These are phyloP conservation scores for Lagenidium giganteum DNA, from an alignment of 352 stramenopile genomes.

Conservation along the genomic window DNA sequence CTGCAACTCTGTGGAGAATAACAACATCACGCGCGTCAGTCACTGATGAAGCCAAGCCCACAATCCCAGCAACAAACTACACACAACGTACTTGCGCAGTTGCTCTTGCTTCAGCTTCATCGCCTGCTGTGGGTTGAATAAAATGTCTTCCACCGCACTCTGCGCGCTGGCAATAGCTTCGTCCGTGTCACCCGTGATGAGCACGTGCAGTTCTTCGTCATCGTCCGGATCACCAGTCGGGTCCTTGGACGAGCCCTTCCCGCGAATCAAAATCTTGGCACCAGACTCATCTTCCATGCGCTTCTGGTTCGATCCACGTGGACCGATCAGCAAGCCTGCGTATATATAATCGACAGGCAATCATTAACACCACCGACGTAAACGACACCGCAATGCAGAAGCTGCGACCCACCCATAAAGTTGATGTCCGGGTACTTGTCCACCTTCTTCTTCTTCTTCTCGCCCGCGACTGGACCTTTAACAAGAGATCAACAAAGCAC, in stretches of 20 bases:
- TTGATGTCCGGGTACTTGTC: conserved; percentile 92
- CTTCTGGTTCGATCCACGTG: conserved; percentile 89
- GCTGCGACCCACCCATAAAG: conserved; percentile 83
- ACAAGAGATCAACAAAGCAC: not conserved
- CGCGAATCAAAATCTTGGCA: conserved; percentile 89
- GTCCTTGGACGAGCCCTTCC: conserved; percentile 83
- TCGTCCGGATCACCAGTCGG: conserved; percentile 80
- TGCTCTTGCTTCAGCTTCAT: conserved; percentile 91
- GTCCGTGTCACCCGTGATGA: conserved; percentile 88
- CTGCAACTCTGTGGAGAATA: conserved; percentile 41
- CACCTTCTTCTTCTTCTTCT: conserved; percentile 88
- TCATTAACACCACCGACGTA: not conserved
- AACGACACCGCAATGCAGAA: not conserved
- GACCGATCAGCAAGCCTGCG: conserved; percentile 81
- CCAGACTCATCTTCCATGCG: conserved; percentile 90
- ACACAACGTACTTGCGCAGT: conserved; percentile 56
- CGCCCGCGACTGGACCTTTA: conserved; percentile 10
- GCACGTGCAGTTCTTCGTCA: conserved; percentile 86
- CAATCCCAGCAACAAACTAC: not conserved
- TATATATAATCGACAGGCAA: not conserved
- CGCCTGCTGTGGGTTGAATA: conserved; percentile 89
- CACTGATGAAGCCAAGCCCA: not conserved
- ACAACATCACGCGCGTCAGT: conserved; percentile 3
- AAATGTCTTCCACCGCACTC: conserved; percentile 84
- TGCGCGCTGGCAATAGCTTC: conserved; percentile 84